phyloP scores from a whole-genome alignment of 2,329 filamentous ascomycete species.

The Colletotrichum neosansevieriae region DNA sequence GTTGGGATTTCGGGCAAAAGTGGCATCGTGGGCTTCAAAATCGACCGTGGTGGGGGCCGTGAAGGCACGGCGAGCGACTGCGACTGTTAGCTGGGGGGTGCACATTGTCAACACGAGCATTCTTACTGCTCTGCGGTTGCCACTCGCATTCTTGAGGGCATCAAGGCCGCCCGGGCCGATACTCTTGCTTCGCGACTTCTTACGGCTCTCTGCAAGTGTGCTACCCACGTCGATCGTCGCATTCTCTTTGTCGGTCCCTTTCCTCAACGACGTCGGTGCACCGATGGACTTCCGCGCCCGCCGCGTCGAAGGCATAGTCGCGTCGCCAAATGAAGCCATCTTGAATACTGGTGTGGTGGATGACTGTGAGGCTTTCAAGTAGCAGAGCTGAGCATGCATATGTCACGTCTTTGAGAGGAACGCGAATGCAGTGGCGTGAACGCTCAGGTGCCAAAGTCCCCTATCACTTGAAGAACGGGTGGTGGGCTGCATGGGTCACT shows the following conservation, averaged over 20 bases:
- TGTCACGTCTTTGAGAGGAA: constrained; percentile 38
- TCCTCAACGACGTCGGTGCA: constrained; percentile 25
- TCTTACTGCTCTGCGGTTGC: constrained; percentile 83
- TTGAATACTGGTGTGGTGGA: constrained; percentile 23
- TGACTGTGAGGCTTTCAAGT: constrained; percentile 13
- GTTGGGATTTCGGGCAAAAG: constrained; percentile 75
- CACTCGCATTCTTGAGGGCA: constrained; percentile 78
- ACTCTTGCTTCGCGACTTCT: constrained; percentile 93
- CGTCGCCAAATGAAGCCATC: constrained; percentile 57
- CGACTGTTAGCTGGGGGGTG: constrained; percentile 41
- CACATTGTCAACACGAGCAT: background rate
- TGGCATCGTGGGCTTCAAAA: constrained; percentile 84
- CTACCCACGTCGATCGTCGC: constrained; percentile 74
- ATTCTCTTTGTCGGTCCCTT: constrained; percentile 80
- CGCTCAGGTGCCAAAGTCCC: constrained; percentile 41
- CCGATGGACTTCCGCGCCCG: constrained; percentile 80
- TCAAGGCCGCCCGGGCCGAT: constrained; percentile 92
- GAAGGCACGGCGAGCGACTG: constrained; percentile 68
- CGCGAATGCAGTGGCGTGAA: constrained; percentile 40
- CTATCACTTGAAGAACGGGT: constrained; percentile 31
- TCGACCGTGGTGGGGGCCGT: constrained; percentile 71
- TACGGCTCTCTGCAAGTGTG: constrained; percentile 63
- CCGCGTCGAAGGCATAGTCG: constrained; percentile 67
- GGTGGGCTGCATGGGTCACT: constrained; percentile 34
- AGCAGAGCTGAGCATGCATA: constrained; percentile 16